phyloP scores from a whole-genome alignment of 202 grass and related monocot genomes.

The Schoenoplectus tabernaemontani region DNA sequence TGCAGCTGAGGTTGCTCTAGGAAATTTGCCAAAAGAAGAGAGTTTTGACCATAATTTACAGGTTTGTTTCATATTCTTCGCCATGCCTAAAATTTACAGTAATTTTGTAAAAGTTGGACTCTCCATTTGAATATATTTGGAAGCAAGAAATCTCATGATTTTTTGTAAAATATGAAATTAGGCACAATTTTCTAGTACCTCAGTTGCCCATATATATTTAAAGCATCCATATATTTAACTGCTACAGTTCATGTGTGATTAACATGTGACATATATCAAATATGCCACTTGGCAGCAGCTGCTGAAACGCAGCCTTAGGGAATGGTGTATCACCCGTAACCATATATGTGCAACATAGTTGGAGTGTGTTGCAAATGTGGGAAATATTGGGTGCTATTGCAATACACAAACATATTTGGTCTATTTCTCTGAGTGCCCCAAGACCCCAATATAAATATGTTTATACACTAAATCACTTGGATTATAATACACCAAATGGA shows the following conservation, averaged over 20 bases:
- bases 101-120: not conserved
- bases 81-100: not conserved
- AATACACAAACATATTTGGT: not conserved
- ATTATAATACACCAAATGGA: not conserved
- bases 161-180: not conserved
- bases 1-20: constrained; percentile 65
- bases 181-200: not conserved
- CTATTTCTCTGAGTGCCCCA: not conserved
- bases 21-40: constrained; percentile 47
- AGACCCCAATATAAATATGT: not conserved
- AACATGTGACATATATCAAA: not conserved
- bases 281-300: not conserved
- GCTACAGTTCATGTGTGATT: not conserved
- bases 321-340: no score
- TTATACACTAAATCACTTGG: not conserved
- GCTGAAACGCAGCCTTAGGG: not conserved
- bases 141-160: not conserved
- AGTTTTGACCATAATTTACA: constrained; percentile 19
- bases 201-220: not conserved
- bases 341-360: not conserved
- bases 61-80: constrained; percentile 22
- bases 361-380: not conserved
- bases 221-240: not conserved
- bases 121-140: not conserved
- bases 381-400: not conserved